These are phyloP conservation scores for Euphorbia peplus DNA, from an alignment of 345 rosid genomes.

Conservation along the genomic window DNA sequence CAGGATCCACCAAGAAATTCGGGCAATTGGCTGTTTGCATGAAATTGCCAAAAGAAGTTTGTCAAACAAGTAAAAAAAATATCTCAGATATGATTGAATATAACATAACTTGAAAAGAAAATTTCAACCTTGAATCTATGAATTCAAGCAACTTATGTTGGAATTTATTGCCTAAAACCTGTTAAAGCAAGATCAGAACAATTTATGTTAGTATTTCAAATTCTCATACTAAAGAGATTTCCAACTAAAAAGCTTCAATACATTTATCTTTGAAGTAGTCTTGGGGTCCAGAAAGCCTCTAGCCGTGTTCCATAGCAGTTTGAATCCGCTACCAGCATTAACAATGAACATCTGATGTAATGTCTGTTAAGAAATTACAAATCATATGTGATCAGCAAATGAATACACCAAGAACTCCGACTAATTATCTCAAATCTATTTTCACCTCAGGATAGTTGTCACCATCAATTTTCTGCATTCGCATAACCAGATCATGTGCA, in stretches of 20 bases:
- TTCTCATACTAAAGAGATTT: conserved; percentile 10
- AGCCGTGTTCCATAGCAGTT: conserved; percentile 78
- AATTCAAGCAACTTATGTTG: conserved; percentile 68
- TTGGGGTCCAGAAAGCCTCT: conserved; percentile 89
- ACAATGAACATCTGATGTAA: conserved; percentile 90
- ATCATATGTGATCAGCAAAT: conserved; percentile 15
- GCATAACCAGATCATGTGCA: conserved; percentile 91
- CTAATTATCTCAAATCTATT: background rate
- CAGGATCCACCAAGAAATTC: conserved; percentile 93
- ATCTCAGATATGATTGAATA: background rate
- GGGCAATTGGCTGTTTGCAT: conserved; percentile 77
- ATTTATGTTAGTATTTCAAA: conserved; percentile 21
- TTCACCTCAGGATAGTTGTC: conserved; percentile 98
- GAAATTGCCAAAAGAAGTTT: conserved; percentile 19
- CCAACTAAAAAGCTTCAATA: conserved; percentile 24
- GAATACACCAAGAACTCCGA: conserved; percentile 5
- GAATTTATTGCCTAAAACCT: conserved; percentile 86
- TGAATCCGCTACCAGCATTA: conserved; percentile 86
- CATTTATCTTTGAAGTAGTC: conserved; percentile 88
- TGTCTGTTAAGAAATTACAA: conserved; percentile 47
- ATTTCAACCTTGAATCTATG: conserved; percentile 66
- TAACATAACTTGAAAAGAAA: conserved; percentile 16
- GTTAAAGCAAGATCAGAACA: conserved; percentile 27
- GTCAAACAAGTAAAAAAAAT: conserved; percentile 7
- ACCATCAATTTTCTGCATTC: conserved; percentile 92